phyloP scores from a whole-genome alignment of 73 alveolate genomes.

The Tetrahymena malaccensis region DNA sequence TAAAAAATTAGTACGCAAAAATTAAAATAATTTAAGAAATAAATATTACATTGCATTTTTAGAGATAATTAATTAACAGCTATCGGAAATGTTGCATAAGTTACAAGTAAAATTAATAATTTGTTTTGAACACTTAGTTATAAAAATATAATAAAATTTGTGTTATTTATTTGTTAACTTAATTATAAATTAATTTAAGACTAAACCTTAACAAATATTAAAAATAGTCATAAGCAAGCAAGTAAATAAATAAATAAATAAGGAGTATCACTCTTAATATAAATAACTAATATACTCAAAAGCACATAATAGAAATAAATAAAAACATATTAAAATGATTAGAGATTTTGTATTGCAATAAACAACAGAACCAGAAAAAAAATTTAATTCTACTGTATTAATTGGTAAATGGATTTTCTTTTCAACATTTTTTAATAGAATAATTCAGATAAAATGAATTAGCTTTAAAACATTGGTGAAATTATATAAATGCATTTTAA shows the following conservation, averaged over 20 bases:
- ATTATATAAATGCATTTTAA: background rate
- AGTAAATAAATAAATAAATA: background rate
- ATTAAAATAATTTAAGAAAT: too few species aligned
- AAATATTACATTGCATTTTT: too few species aligned
- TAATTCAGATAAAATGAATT: too few species aligned
- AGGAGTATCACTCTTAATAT: too few species aligned
- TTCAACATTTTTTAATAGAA: too few species aligned
- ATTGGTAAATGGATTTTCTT: background rate
- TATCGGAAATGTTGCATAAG: background rate
- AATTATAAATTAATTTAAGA: background rate
- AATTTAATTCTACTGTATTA: conserved; percentile 10
- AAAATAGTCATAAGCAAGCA: background rate
- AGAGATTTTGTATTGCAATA: conserved; percentile 23
- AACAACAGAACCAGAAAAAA: conserved; percentile 35
- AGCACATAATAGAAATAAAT: background rate
- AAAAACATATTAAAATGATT: conserved; percentile 1
- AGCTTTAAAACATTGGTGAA: too few species aligned
- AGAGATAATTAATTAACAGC: background rate
- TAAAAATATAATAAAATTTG: too few species aligned
- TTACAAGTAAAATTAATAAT: background rate
- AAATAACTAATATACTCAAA: background rate
- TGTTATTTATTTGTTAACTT: too few species aligned
- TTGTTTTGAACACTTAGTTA: background rate
- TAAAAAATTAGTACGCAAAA: too few species aligned
- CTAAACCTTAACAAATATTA: background rate